Evolutionary conservation across 371 early-diverging fungal species (phyloP), one percentile per base, ranked within the genome.

Genomic region (Entomophthora muscae): DNA sequence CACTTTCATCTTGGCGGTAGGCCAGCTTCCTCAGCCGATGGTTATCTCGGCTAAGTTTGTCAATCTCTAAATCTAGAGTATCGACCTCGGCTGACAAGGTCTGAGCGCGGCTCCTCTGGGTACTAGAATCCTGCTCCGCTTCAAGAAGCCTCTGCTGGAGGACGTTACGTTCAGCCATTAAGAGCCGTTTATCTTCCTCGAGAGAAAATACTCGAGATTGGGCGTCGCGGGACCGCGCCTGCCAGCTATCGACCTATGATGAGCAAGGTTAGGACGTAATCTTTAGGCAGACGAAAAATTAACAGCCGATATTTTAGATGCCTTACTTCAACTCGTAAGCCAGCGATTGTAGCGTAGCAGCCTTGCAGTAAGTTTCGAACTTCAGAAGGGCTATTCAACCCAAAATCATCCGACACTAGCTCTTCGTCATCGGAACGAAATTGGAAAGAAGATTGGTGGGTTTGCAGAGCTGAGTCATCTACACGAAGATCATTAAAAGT

Each of bases 31-130:
- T 3, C 31, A 58, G 31, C 26, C 59, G 26, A 27, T 13, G 26
- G 31, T 58, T 58, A 17, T 58, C 59, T 7, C 59, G 59, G 5
- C 30, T 12, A 12, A 58, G 59, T 31, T 58, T 58, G 31, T 32
- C 32, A 10, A 58, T 22, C 26, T 58, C 59, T 31, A 58, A 31
- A 30, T 58, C 59, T 22, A 58, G 26, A 17, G 59, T 21, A 27
- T 58, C 59, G 21, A 58, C 32, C 31, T 58, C 59, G 26, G 13
- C 59, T 7, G 21, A 3, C 22, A 58, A 58, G 30, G 28, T 17
- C 59, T 58, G 59, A 21, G 59, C 59, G 24, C 32, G 17, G 10
- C 24, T 3, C 30, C 31, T 12, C 5, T 31, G 24, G 5, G 28
- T 22, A 7, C 21, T 27, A 5, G 26, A 30, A 21, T 32, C 59